Evolutionary conservation across 1,139 yeast species (phyloP).

Genomic region (Kodamaea alishanica): DNA sequence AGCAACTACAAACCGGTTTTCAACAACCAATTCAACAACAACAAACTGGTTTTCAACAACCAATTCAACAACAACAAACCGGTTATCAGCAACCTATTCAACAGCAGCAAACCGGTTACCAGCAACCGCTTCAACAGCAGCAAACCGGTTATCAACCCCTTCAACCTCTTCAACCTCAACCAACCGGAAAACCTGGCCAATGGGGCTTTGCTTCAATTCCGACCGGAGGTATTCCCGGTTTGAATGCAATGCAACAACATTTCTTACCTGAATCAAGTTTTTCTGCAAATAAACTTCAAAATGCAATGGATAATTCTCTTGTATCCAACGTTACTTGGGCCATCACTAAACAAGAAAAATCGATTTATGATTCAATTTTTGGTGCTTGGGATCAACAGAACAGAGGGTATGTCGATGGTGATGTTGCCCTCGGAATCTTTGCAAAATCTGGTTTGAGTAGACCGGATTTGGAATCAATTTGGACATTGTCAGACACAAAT

Average conservation of each 20-base stretch:
- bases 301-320: slow-evolving; percentile 44
- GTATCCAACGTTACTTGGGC: slow-evolving; percentile 65
- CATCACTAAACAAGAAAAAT: slow-evolving; percentile 81
- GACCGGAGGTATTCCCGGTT: slow-evolving; percentile 71
- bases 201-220: slow-evolving; percentile 80
- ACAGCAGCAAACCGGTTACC: slow-evolving; percentile 26
- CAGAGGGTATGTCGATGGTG: slow-evolving; percentile 73
- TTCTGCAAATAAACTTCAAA: slow-evolving; percentile 42
- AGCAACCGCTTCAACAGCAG: slow-evolving; percentile 30
- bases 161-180: slow-evolving; percentile 47
- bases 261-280: slow-evolving; percentile 63
- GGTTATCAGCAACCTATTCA: slow-evolving; percentile 21
- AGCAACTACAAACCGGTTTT: slow-evolving; percentile 13
- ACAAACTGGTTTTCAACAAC: slow-evolving; percentile 29
- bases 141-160: slow-evolving; percentile 39
- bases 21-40: slow-evolving; percentile 15
- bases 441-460: slow-evolving; percentile 87
- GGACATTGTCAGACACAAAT: slow-evolving; percentile 76
- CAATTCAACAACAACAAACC: slow-evolving; percentile 34
- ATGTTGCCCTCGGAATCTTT: slow-evolving; percentile 79
- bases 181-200: slow-evolving; percentile 75
- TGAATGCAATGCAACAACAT: slow-evolving; percentile 69
- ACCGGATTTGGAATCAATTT: slow-evolving; percentile 80
- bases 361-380: slow-evolving; percentile 82
- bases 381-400: slow-evolving; percentile 76